A percentile compares a stretch with the other conserved stretches of the same genome.
phyloP scores from a whole-genome alignment of 176 grass and related monocot genomes.

The Alloteropsis semialata region DNA sequence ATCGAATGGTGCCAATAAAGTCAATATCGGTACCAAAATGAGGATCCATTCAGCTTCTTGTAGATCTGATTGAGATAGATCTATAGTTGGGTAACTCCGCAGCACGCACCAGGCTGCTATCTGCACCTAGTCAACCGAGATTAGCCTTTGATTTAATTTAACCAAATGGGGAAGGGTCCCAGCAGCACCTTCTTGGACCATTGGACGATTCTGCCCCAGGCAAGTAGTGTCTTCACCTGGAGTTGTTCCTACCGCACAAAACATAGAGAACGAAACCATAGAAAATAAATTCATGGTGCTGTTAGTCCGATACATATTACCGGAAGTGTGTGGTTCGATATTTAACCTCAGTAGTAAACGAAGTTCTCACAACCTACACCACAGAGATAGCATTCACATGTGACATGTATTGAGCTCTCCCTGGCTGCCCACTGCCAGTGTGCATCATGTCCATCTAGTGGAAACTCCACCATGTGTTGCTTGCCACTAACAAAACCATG shows the following conservation, averaged over 20 bases:
- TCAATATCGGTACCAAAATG: neutral
- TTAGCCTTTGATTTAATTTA: neutral
- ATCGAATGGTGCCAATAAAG: neutral
- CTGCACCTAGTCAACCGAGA: neutral
- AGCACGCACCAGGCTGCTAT: conserved; percentile 30
- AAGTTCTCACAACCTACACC: neutral
- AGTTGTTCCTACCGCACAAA: neutral
- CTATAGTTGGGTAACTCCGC: neutral
- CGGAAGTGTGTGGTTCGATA: neutral
- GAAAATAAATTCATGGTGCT: neutral
- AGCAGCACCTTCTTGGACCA: neutral
- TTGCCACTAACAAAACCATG: neutral
- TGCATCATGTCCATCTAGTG: neutral
- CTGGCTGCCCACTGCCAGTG: neutral
- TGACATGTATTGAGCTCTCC: neutral
- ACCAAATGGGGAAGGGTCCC: neutral
- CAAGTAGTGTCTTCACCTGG: neutral
- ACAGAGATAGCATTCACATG: neutral
- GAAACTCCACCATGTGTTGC: neutral
- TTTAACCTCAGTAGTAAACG: neutral
- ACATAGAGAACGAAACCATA: neutral
- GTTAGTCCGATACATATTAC: neutral
- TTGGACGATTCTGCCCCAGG: neutral
- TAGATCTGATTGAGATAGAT: neutral
- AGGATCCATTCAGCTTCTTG: neutral